Base-by-base conservation (phyloP, 331 rosid species). In the Spiraea crenata region DNA sequence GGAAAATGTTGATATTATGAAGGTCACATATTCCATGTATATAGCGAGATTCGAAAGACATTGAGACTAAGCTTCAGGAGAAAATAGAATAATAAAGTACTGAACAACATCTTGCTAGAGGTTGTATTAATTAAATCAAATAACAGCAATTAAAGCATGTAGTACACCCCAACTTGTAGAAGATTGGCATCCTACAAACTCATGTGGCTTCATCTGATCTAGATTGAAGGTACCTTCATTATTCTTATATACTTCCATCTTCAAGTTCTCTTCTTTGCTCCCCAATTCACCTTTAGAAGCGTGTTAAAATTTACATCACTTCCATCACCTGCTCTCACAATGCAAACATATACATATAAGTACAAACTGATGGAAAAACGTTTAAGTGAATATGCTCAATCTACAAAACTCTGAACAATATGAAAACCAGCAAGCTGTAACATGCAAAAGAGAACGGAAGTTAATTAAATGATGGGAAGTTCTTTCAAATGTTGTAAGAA, bases 181-280 rank as follows among this genome's bases (percentile, higher is more conserved):
- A 44, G 41, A 45, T 45, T 20, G 69, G 52, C 7, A 63, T 10
- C 10, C n/a, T 10, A 63, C 51, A 63, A 19, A 63, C n/a, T 11
- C 52, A 63, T 48, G 65, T 10, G 74, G 82, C 78, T 81, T 78
- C 84, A 90, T 76, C 81, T 83, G 90, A 79, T 90, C 88, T 34
- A 88, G 87, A 79, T 65, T 86, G 79, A 87, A 85, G 62, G 16
- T 74, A 35, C 90, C 98, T 78, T 88, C 85, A 51, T 66, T 79
- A 68, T 84, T 88, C 90, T 83, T 83, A 71, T 88, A 93, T 38
- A 93, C 88, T 78, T 84, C 86, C 58, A 71, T 96, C 71, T 89
- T 89, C 65, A 80, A 79, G 64, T 83, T 91, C 79, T 85, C 99
- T 80, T 87, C 91, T 75, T 84, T 89, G 63, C 70, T 78, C 68